Base-by-base conservation (phyloP, 2,329 filamentous ascomycete species). In the Lachnellula cervina region DNA sequence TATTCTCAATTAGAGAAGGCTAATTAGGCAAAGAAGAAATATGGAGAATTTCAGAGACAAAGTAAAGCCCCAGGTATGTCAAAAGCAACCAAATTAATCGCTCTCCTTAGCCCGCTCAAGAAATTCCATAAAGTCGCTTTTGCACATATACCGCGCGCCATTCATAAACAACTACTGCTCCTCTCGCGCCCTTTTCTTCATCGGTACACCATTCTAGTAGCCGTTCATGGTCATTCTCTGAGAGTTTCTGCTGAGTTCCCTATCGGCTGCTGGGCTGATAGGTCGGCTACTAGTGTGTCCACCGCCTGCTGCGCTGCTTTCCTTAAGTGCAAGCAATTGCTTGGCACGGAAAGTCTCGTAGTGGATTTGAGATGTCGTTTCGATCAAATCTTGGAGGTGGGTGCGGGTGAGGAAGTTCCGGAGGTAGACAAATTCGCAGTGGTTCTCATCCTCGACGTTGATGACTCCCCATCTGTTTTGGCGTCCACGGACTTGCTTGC, bases 341-440 rank as follows among this genome's bases (percentile, higher is more conserved):
- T 99, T 99, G 69, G 94, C 92, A 76, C 94, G 92, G 92, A 99
- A 99, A 58, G 91, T 96, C 82, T 99, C 94, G 81, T 99, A 99
- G 82, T 99, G 94, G 76, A 97, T 99, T 80, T 99, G 94, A 66
- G 92, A 97, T 48, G 94, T 99, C 34, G 94, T 99, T 79, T 99
- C 94, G 75, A 99, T 97, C 65, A 99, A 84, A 71, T 99, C 94
- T 81, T 99, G 94, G 56, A 99, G 84, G 76, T 99, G 94, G 62
- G 94, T 97, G 72, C 94, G 90, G 68, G 95, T 96, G 63, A 99
- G 84, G 84, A 99, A 99, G 82, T 99, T 93, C 73, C 94, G 88
- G 61, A 99, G 85, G 75, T 96, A 97, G 71, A 97, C 88, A 71
- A 99, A 99, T 83, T 99, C 94, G 84, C 94, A 99, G 81, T 99